phyloP scores from a whole-genome alignment of 306 rosid genomes.

The Ormosia emarginata region DNA sequence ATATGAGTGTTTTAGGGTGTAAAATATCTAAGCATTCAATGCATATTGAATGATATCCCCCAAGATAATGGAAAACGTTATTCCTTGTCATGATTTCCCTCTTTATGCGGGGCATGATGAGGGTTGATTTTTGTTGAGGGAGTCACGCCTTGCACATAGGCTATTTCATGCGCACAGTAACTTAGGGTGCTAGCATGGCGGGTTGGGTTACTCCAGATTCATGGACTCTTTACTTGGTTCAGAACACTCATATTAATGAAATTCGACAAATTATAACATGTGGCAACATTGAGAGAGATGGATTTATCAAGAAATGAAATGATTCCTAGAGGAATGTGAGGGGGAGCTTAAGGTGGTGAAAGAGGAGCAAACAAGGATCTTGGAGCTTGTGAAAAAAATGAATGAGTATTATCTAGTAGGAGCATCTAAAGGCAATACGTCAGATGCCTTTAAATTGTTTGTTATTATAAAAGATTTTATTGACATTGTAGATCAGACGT shows the following conservation, averaged over 20 bases:
- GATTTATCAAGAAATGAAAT: conserved; percentile 52
- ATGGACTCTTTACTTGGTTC: too few relatives aligned
- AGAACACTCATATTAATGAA: conserved; percentile 42
- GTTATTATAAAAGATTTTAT: conserved; percentile 63
- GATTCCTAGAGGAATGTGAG: conserved; percentile 63
- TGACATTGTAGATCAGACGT: conserved; percentile 58
- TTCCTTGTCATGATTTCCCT: too few relatives aligned
- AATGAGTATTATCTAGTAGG: conserved; percentile 67
- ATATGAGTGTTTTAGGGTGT: too few relatives aligned
- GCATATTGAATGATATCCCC: too few relatives aligned
- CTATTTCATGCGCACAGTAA: too few relatives aligned
- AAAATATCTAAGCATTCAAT: too few relatives aligned
- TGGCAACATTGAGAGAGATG: conserved; percentile 41
- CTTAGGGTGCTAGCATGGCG: too few relatives aligned
- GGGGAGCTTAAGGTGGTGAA: conserved; percentile 60
- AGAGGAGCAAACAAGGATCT: conserved; percentile 53
- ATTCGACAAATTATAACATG: conserved; percentile 38
- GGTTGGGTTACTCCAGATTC: too few relatives aligned
- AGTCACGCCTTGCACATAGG: too few relatives aligned
- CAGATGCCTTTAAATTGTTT: conserved; percentile 59
- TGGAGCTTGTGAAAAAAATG: conserved; percentile 67
- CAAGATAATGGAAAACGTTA: too few relatives aligned
- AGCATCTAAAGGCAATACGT: conserved; percentile 34
- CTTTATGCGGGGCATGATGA: too few relatives aligned
- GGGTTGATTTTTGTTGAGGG: too few relatives aligned